A percentile compares a stretch with the other conserved stretches of the same genome.
These are phyloP conservation scores for Coleophoma crateriformis DNA, from an alignment of 2,329 filamentous ascomycete genomes.

Conservation along the genomic window DNA sequence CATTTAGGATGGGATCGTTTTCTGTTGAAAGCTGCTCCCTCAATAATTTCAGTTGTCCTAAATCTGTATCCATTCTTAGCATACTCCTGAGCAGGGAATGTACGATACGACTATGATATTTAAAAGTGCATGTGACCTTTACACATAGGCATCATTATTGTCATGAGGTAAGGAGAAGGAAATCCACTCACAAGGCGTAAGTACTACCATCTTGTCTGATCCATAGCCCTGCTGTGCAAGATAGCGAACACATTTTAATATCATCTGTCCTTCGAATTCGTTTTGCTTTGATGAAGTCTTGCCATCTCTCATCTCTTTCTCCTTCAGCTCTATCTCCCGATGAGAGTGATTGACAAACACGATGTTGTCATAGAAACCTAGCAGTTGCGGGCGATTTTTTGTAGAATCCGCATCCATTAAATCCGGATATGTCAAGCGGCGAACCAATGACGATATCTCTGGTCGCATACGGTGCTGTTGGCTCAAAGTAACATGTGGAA, in stretches of 20 bases:
- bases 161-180: no score
- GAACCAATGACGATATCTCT: constrained; percentile 56
- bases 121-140: no score
- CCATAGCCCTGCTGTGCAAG: constrained; percentile 67
- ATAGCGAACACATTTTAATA: constrained; percentile 59
- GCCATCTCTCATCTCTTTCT: constrained; percentile 45
- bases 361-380: constrained; percentile 54
- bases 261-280: constrained; percentile 58
- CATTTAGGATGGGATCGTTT: constrained; percentile 62
- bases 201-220: constrained; percentile 57
- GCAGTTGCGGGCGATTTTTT: constrained; percentile 35
- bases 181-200: constrained; percentile 50
- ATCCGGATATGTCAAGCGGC: constrained; percentile 55
- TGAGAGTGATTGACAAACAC: constrained; percentile 61
- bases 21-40: constrained; percentile 44
- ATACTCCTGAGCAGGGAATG: no score
- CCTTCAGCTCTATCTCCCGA: constrained; percentile 40
- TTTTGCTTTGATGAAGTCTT: constrained; percentile 54
- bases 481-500: constrained; percentile 45
- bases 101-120: no score
- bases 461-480: constrained; percentile 66
- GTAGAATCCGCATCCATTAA: constrained; percentile 51
- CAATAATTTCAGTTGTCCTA: constrained; percentile 61
- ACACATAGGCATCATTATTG: no score
- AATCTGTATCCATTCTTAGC: constrained; percentile 27